Base-by-base conservation (phyloP, 169 alveolate species). In the Plasmodium vivax region DNA sequence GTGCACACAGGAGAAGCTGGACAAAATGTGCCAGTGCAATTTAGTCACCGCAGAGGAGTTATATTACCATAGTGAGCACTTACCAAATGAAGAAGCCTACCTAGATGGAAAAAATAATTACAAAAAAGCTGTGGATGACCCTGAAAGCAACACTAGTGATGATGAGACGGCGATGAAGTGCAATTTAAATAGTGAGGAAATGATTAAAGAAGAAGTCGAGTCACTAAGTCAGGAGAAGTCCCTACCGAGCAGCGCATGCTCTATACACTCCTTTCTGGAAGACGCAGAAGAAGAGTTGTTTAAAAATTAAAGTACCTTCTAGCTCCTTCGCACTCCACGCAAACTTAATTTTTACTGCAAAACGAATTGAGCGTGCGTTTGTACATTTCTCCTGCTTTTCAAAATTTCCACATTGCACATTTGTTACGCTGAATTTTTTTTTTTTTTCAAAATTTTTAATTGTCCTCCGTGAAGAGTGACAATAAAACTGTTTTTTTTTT, bases 1-100 rank as follows among this genome's bases (percentile, higher is more conserved):
- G 71, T 23, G 43, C 36, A 41, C 19, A n/a, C 74, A 38, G 23
- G 83, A 41, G 62, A 80, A 77, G 56, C 84, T 62, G 32, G 94
- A 88, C 77, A 88, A 88, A 58, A 62, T 27, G 73, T 80, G 90
- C 27, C 90, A 88, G 32, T 88, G 94, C 34, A 62, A 88, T 88
- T 88, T 88, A 45, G 71, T 73, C 38, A 58, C 12, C 72, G 1
- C 83, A 80, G 83, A 88, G n/a, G 90, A 80, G 12, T 54, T 16
- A 87, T 68, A 58, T 79, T 54, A n/a, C 58, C 68, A 54, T 36
- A 54, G 14, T 73, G 7, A 58, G 3, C 19, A 58, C 72, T 9
- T 19, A 23, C 54, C 43, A 30, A 41, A n/a, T 47, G 91, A 45
- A 58, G n/a, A 62, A 43, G 19, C 47, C n/a, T 56, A 58, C 27